Base-by-base conservation (phyloP, 176 grass and related monocot genomes). In the Pontederia paniculata region DNA sequence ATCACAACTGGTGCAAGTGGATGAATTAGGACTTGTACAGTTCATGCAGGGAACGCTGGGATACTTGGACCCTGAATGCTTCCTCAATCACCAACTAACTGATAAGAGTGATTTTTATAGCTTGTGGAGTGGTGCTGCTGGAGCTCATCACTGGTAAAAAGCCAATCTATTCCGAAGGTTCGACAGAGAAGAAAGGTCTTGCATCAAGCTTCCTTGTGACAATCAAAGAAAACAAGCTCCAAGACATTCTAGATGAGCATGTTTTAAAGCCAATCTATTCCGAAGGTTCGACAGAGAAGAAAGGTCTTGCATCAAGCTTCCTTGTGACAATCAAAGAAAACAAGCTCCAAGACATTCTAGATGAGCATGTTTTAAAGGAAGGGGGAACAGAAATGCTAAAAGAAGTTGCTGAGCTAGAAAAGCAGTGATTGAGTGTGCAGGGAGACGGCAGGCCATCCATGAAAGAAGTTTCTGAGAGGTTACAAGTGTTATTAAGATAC, bases 241-340 rank as follows among this genome's bases (percentile, higher is more conserved):
- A 28, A 0, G 62, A 41, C 0, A 71, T 77, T 11, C 49, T 65
- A 37, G 75, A 77, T 20, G 46, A 42, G 16, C 55, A 65, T 31
- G 70, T 70, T 51, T 8, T 59, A 28, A 50, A 15, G 0, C 51
- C 67, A 21, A 77, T 77, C 50, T 71, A 58, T 65, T 46, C 52
- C 8, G 75, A 71, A 2, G 17, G 23, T 23, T 12, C 31, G 21
- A 45, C 62, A 28, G 67, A 71, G 70, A 68, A 21, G 22, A 57
- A 52, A 51, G 44, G 54, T 21, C 52, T 71, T 0, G 67, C 31
- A 8, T 70, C 59, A 45, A 55, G 17, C 25, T 77, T 71, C 48
- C 61, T 77, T 65, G 16, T 59, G 15, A 54, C 55, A 48, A 20
- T 71, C 43, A 74, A 80, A 66, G 42, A 71, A 37, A 60, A 57